Percentiles rank a stretch among this genome's conserved stretches.
Conservation (phyloP, 176 grass and related monocot genomes). For the Pontederia crassipes region DNA sequence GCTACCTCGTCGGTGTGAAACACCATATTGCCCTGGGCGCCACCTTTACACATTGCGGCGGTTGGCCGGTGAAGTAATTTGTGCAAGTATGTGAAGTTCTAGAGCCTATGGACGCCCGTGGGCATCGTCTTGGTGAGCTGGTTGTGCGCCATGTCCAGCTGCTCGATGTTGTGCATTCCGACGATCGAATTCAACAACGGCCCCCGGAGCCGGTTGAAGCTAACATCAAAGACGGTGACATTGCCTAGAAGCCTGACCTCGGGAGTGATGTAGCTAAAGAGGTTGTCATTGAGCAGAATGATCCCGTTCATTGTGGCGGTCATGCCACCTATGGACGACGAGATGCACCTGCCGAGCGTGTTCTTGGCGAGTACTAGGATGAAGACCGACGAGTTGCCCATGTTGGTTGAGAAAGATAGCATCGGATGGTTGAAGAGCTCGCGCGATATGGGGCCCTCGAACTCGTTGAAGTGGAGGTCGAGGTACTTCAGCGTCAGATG, state of each 20-base stretch:
- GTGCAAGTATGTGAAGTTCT: slow-evolving; percentile 18
- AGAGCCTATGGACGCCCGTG: slow-evolving; percentile 5
- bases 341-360: slow-evolving; percentile 11
- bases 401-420: slow-evolving; percentile 14
- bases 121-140: slow-evolving; percentile 8
- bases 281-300: slow-evolving; percentile 20
- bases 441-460: slow-evolving; percentile 1
- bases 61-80: slow-evolving; percentile 17
- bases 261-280: slow-evolving; percentile 2
- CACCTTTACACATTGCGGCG: neutral
- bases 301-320: slow-evolving; percentile 7
- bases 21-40: neutral
- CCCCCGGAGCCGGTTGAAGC: slow-evolving; percentile 19
- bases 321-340: slow-evolving; percentile 16
- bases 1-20: neutral
- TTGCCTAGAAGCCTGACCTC: slow-evolving; percentile 6
- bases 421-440: neutral
- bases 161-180: neutral
- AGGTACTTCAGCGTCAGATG: neutral
- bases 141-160: slow-evolving; percentile 18
- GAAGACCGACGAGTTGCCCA: slow-evolving; percentile 10
- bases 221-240: slow-evolving; percentile 15
- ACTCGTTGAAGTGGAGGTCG: slow-evolving; percentile 16
- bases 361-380: slow-evolving; percentile 17
- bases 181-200: slow-evolving; percentile 1